Evolutionary conservation across 2,329 filamentous ascomycete genomes (phyloP).

Genomic region (Chaetomium olivaceum): DNA sequence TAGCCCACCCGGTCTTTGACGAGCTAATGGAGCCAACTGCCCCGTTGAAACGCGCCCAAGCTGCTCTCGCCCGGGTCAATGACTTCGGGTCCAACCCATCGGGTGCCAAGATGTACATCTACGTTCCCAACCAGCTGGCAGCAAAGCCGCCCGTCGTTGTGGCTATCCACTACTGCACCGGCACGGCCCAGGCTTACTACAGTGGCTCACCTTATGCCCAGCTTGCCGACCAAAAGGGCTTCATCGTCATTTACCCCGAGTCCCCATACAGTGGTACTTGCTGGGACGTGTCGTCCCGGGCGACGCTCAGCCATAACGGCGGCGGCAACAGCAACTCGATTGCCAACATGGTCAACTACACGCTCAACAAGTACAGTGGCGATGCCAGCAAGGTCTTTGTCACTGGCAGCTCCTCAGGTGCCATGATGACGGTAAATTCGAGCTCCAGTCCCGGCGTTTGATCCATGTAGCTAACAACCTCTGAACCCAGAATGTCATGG

Average conservation of each 20-base stretch:
- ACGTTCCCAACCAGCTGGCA: conserved; percentile 41
- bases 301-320: conserved; percentile 55
- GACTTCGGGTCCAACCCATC: conserved; percentile 46
- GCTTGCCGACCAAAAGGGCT: conserved; percentile 45
- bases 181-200: conserved; percentile 52
- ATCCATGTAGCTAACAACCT: neutral
- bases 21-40: conserved; percentile 29
- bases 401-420: conserved; percentile 51
- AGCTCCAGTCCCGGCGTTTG: no score
- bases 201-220: conserved; percentile 49
- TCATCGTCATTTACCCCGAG: conserved; percentile 57
- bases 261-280: conserved; percentile 54
- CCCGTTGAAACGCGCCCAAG: conserved; percentile 31
- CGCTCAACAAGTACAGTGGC: conserved; percentile 53
- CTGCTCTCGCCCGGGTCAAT: conserved; percentile 41
- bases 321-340: conserved; percentile 59
- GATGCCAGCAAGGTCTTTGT: conserved; percentile 55
- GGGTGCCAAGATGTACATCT: conserved; percentile 49
- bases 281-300: conserved; percentile 58
- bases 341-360: conserved; percentile 60
- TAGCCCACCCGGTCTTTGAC: conserved; percentile 28
- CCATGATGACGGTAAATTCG: conserved; percentile 50
- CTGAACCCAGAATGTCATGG: conserved; percentile 44
- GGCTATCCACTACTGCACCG: conserved; percentile 56
- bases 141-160: conserved; percentile 50